A percentile compares a stretch with the other conserved stretches of the same genome.
phyloP scores from a whole-genome alignment of 2,329 filamentous ascomycete genomes.

The Colletotrichum somersetense region DNA sequence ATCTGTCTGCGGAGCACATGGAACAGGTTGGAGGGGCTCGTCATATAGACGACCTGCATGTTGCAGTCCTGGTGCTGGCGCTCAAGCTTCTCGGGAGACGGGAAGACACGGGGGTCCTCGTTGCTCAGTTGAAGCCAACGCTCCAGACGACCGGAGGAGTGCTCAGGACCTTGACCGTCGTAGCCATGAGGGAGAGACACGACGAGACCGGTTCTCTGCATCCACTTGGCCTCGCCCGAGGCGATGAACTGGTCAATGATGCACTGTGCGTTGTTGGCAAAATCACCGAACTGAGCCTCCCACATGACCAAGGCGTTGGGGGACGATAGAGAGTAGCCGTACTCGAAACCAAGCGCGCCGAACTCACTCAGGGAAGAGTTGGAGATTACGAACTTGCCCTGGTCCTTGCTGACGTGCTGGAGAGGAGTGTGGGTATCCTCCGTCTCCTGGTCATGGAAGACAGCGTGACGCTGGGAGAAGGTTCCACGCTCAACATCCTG shows the following conservation, averaged over 20 bases:
- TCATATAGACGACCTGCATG: slow-evolving; percentile 98
- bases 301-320: slow-evolving; percentile 98
- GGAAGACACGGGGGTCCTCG: slow-evolving; percentile 96
- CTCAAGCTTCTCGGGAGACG: slow-evolving; percentile 86
- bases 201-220: slow-evolving; percentile 96
- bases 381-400: slow-evolving; percentile 95
- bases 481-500: slow-evolving; percentile 99
- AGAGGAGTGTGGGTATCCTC: slow-evolving; percentile 94
- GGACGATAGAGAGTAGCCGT: slow-evolving; percentile 96
- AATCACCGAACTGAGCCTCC: slow-evolving; percentile 99
- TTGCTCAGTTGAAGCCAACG: slow-evolving; percentile 97
- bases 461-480: slow-evolving; percentile 97
- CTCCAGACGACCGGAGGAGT: slow-evolving; percentile 97
- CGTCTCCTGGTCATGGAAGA: slow-evolving; percentile 96
- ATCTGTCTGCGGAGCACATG: slow-evolving; percentile 97
- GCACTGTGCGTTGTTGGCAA: slow-evolving; percentile 99
- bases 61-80: slow-evolving; percentile 99
- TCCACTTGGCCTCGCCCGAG: slow-evolving; percentile 98
- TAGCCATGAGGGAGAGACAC: slow-evolving; percentile 98
- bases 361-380: slow-evolving; percentile 88
- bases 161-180: slow-evolving; percentile 97
- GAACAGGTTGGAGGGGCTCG: slow-evolving; percentile 95
- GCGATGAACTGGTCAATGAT: slow-evolving; percentile 99
- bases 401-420: slow-evolving; percentile 88
- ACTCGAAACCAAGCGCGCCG: slow-evolving; percentile 92